Conservation (phyloP, 2,329 filamentous ascomycete genomes). For the Xylariaceae sp. region DNA sequence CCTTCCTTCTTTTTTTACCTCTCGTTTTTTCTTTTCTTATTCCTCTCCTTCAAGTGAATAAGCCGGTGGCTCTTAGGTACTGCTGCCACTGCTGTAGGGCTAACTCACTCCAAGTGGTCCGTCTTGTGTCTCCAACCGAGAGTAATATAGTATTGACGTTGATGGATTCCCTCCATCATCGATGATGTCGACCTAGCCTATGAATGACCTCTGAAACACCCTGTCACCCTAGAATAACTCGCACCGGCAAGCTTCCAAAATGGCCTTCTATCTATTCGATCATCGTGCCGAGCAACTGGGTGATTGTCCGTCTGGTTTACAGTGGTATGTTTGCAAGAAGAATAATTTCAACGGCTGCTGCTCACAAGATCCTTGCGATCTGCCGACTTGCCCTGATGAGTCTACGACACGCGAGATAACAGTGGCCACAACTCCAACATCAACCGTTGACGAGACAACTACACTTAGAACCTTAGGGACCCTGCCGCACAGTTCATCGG, state of each 20-base stretch:
- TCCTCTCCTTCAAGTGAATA: too few species aligned
- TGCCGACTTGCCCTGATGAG: slow-evolving; percentile 31
- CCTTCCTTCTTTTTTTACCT: too few species aligned
- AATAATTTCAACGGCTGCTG: slow-evolving; percentile 51
- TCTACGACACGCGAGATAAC: not conserved
- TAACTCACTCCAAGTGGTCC: too few species aligned
- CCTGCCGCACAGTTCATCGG: too few species aligned
- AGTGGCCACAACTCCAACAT: not conserved
- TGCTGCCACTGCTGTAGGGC: too few species aligned
- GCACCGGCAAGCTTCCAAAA: not conserved
- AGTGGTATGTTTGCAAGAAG: slow-evolving; percentile 43
- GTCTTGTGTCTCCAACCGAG: too few species aligned
- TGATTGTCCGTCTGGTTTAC: slow-evolving; percentile 35
- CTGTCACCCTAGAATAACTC: not conserved
- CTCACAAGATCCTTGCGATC: slow-evolving; percentile 45
- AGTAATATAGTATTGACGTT: too few species aligned
- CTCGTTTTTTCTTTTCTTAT: too few species aligned
- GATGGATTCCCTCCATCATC: not conserved
- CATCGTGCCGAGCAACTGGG: not conserved
- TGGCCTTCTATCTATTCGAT: not conserved
- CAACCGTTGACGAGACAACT: too few species aligned
- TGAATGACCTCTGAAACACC: not conserved
- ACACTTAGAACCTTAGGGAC: too few species aligned
- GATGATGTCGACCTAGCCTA: not conserved
- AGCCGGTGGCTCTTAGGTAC: too few species aligned